phyloP scores from a whole-genome alignment of 306 rosid genomes.

The peach (Prunus persica) region Prunus_persica_NCBIv2 NC_034009.1:27697001-27697500 shows the following conservation, averaged over 20 bases:
- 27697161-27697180: conserved; percentile 20
- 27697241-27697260: conserved; percentile 22
- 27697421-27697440: conserved; percentile 37
- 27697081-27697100: conserved; percentile 22
- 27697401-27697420: neutral
- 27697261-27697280: conserved; percentile 3
- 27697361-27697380: conserved; percentile 29
- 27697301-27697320: conserved; percentile 16
- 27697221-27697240: conserved; percentile 34
- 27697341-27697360: conserved; percentile 15
- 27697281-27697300: neutral
- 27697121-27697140: conserved; percentile 4
- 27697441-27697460: conserved; percentile 29
- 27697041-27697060: conserved; percentile 1
- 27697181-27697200: conserved; percentile 12
- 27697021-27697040: neutral
- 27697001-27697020: too few relatives aligned
- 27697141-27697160: conserved; percentile 1
- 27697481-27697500: conserved; percentile 23
- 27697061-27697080: conserved; percentile 18
- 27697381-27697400: neutral
- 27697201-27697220: conserved; percentile 38
- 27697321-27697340: conserved; percentile 25
- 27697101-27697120: conserved; percentile 22
- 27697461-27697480: conserved; percentile 32